These are phyloP conservation scores for Drechslerella coelobrocha DNA, from an alignment of 2,329 filamentous ascomycete genomes.

Conservation along the genomic window DNA sequence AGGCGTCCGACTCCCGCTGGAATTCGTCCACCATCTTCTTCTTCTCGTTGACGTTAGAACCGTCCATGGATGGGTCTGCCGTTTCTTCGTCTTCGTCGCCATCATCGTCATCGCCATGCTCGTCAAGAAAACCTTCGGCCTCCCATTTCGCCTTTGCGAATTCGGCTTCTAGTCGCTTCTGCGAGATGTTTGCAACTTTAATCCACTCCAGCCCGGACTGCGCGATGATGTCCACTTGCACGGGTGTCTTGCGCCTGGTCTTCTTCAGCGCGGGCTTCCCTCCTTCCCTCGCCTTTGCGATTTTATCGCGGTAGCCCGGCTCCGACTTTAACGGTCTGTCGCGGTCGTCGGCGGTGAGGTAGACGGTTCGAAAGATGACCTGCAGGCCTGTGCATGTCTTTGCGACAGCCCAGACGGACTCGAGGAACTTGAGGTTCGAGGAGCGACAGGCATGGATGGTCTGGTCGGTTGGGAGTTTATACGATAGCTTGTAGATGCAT, in stretches of 20 bases:
- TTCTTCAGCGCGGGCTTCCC: constrained; percentile 56
- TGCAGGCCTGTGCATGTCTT: constrained; percentile 66
- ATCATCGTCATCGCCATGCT: constrained; percentile 60
- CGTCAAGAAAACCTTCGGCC: constrained; percentile 60
- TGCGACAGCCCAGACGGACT: constrained; percentile 69
- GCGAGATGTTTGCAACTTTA: constrained; percentile 71
- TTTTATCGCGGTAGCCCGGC: constrained; percentile 5
- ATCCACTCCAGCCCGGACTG: constrained; percentile 70
- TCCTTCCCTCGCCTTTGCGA: constrained; percentile 56
- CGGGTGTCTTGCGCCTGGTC: constrained; percentile 60
- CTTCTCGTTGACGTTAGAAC: constrained; percentile 54
- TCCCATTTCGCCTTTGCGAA: constrained; percentile 73
- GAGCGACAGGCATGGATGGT: constrained; percentile 67
- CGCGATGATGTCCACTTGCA: constrained; percentile 70
- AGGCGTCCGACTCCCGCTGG: constrained; percentile 58
- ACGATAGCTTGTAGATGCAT: constrained; percentile 41
- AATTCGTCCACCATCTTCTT: constrained; percentile 33
- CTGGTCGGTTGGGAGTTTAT: constrained; percentile 54
- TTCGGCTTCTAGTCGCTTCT: constrained; percentile 70
- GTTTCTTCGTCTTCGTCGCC: constrained; percentile 55
- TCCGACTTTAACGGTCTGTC: constrained; percentile 6
- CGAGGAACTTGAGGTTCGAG: constrained; percentile 71
- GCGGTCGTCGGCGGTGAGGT: constrained; percentile 52
- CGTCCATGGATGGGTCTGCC: no score
- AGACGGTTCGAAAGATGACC: constrained; percentile 59